Percentiles rank a stretch among this genome's conserved stretches.
Evolutionary conservation across 2,329 filamentous ascomycete genomes (phyloP).

Genomic region (Arthrobotrys sphaeroides): DNA sequence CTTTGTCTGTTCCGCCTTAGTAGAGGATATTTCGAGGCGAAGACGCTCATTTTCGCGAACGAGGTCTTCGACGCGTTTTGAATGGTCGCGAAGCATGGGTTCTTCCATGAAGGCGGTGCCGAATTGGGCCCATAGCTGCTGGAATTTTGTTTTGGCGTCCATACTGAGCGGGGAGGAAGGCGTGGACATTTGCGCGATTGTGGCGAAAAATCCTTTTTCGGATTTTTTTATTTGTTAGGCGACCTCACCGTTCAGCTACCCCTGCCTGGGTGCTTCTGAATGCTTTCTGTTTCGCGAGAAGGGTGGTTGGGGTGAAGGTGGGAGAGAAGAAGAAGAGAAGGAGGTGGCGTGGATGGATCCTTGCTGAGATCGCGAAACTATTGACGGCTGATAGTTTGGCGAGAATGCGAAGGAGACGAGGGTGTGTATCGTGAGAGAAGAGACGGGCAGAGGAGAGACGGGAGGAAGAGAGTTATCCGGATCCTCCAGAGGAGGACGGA

Average conservation of each 20-base stretch:
- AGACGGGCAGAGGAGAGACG: background rate
- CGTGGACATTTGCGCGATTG: slow-evolving; percentile 38
- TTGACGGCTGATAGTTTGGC: no score
- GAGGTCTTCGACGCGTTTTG: slow-evolving; percentile 53
- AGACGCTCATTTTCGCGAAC: slow-evolving; percentile 53
- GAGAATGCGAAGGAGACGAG: no score
- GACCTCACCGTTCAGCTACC: no score
- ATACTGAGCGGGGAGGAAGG: slow-evolving; percentile 44
- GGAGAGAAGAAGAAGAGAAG: no score
- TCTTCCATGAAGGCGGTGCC: slow-evolving; percentile 50
- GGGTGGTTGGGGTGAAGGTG: no score
- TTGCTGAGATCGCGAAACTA: no score
- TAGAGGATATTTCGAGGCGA: slow-evolving; percentile 28
- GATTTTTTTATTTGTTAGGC: no score
- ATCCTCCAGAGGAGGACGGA: background rate
- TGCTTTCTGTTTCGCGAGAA: no score
- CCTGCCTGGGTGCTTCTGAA: no score
- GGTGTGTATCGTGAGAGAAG: background rate
- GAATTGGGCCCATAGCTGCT: slow-evolving; percentile 52
- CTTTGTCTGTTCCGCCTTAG: slow-evolving; percentile 24
- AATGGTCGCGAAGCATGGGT: slow-evolving; percentile 50
- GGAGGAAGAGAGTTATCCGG: background rate
- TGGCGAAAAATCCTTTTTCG: no score
- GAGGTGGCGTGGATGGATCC: slow-evolving; percentile 1
- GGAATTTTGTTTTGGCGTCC: slow-evolving; percentile 53